A percentile compares a stretch with the other conserved stretches of the same genome.
phyloP scores from a whole-genome alignment of 345 rosid genomes.

The Arabis hirsuta region DNA sequence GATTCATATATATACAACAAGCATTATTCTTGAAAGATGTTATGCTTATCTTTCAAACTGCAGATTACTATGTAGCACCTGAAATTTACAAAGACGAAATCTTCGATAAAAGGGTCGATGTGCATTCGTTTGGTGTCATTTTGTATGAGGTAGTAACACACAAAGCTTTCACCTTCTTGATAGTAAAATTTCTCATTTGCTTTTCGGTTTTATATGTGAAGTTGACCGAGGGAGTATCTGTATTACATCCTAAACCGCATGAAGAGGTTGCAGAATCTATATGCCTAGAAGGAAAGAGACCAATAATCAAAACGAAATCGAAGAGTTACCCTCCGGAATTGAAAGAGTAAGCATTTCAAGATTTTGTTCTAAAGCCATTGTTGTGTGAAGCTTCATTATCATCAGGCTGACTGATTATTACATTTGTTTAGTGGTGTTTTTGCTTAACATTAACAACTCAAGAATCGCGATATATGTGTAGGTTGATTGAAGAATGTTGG shows the following conservation, averaged over 20 bases:
- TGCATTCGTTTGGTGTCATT: conserved; percentile 83
- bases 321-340: conserved; percentile 54
- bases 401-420: not conserved
- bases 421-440: not conserved
- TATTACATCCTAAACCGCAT: conserved; percentile 71
- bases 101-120: conserved; percentile 80
- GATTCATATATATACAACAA: not conserved
- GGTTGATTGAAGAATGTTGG: conserved; percentile 97
- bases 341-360: conserved; percentile 67
- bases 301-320: conserved; percentile 64
- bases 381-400: conserved; percentile 1
- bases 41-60: conserved; percentile 33
- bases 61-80: conserved; percentile 81
- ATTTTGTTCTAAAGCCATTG: not conserved
- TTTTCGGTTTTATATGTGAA: conserved; percentile 40
- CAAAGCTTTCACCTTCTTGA: not conserved
- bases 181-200: not conserved
- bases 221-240: conserved; percentile 89
- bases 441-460: conserved; percentile 10
- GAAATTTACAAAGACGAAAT: conserved; percentile 65
- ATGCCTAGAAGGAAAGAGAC: conserved; percentile 74
- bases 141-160: conserved; percentile 74
- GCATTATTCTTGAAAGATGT: conserved; percentile 23
- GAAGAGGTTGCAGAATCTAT: conserved; percentile 70
- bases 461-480: conserved; percentile 34